phyloP scores from a whole-genome alignment of 257 asterid genomes.

The Catharanthus roseus region DNA sequence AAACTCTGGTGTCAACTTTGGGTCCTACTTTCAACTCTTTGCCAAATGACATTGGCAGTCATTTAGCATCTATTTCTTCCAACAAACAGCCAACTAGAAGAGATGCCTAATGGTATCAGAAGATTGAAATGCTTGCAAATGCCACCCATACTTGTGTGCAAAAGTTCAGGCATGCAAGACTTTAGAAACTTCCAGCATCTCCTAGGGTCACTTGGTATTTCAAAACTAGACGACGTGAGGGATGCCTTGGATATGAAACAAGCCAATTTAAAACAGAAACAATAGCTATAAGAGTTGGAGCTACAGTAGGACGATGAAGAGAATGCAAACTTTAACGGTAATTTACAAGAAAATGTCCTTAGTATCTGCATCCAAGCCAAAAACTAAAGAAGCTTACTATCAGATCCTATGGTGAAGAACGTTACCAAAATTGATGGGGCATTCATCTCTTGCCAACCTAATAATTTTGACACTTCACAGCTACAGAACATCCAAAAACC shows the following conservation, averaged over 20 bases:
- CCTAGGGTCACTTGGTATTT: conserved; percentile 2
- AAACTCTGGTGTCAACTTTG: neutral
- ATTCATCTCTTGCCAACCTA: conserved; percentile 5
- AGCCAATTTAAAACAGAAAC: conserved; percentile 3
- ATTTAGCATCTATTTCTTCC: conserved; percentile 6
- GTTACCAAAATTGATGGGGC: conserved; percentile 1
- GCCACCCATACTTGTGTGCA: neutral
- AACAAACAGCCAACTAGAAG: neutral
- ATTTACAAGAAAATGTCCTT: conserved; percentile 1
- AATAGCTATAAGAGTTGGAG: neutral
- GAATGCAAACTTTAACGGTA: neutral
- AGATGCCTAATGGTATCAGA: conserved; percentile 4
- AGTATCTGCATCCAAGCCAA: conserved; percentile 1
- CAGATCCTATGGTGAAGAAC: conserved; percentile 1
- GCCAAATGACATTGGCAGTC: neutral
- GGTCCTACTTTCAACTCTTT: conserved; percentile 1
- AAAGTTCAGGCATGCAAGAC: conserved; percentile 1
- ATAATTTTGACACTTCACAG: neutral
- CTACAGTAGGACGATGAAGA: conserved; percentile 8
- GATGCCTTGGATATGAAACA: conserved; percentile 3
- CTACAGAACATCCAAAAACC: neutral
- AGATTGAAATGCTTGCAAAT: conserved; percentile 6
- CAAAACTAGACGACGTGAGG: neutral
- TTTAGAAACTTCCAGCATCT: conserved; percentile 3
- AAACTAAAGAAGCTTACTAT: conserved; percentile 4